Conservation (phyloP, 2,329 filamentous ascomycete species). For the Penicillium sp. region DNA sequence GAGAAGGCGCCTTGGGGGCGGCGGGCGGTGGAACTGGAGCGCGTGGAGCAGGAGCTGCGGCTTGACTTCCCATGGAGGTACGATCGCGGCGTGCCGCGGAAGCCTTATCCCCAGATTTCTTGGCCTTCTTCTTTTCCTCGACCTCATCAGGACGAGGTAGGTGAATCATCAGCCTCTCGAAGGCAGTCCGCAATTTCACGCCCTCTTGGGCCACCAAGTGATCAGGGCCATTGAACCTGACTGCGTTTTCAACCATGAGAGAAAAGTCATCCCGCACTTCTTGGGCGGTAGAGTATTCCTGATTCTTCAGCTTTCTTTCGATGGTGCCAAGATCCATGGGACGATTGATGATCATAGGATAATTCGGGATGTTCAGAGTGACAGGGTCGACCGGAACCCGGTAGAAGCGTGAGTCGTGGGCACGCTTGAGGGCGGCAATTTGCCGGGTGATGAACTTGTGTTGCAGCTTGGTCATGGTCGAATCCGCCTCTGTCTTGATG, state of each 20-base stretch:
- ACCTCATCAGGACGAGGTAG: conserved; percentile 52
- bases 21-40: neutral
- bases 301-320: conserved; percentile 69
- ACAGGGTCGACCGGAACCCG: conserved; percentile 69
- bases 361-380: conserved; percentile 68
- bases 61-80: conserved; percentile 36
- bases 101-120: conserved; percentile 40
- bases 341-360: conserved; percentile 64
- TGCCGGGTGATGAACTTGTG: conserved; percentile 38
- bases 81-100: conserved; percentile 45
- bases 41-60: conserved; percentile 7
- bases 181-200: conserved; percentile 54
- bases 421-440: conserved; percentile 64
- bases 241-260: conserved; percentile 71
- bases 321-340: conserved; percentile 83
- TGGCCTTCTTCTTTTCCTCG: conserved; percentile 60
- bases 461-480: conserved; percentile 37
- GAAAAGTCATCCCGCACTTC: conserved; percentile 69
- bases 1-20: conserved; percentile 27
- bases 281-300: conserved; percentile 63
- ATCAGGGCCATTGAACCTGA: conserved; percentile 72
- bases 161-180: conserved; percentile 55
- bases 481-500: conserved; percentile 28
- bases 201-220: conserved; percentile 69
- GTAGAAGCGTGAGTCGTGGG: conserved; percentile 72